phyloP scores from a whole-genome alignment of 23 red algal genomes.

The Rhodosorus marinus region DNA sequence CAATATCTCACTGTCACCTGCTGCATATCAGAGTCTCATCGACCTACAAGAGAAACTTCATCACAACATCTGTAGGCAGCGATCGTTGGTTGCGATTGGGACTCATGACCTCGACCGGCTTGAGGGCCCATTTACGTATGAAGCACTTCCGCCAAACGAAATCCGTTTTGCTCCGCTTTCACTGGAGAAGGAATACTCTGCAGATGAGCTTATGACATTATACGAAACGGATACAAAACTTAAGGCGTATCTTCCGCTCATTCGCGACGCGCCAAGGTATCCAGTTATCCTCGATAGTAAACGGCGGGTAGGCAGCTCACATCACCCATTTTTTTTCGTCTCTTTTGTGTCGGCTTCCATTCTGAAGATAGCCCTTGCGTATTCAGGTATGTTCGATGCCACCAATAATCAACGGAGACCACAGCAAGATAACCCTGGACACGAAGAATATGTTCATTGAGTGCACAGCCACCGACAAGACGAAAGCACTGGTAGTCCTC shows the following conservation, averaged over 20 bases:
- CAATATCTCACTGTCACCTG: constrained; percentile 25
- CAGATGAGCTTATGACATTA: constrained; percentile 40
- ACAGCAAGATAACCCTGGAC: constrained; percentile 50
- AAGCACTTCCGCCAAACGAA: constrained; percentile 29
- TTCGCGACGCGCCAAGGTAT: constrained; percentile 30
- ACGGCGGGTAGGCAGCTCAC: no score
- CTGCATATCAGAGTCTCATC: constrained; percentile 77
- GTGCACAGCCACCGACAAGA: constrained; percentile 86
- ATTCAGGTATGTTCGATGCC: constrained; percentile 93
- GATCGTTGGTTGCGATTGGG: constrained; percentile 87
- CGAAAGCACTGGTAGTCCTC: constrained; percentile 62
- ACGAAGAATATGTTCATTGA: constrained; percentile 95
- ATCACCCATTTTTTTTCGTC: no score
- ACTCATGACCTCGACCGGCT: constrained; percentile 91
- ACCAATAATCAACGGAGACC: constrained; percentile 96
- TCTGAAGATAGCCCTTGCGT: no score
- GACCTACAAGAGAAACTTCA: constrained; percentile 95
- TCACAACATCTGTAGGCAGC: constrained; percentile 78
- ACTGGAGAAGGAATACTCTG: constrained; percentile 31
- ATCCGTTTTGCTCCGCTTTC: constrained; percentile 62
- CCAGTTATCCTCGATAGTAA: constrained; percentile 64
- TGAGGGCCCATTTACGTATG: constrained; percentile 44
- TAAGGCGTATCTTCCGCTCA: constrained; percentile 72
- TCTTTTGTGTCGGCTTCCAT: no score
- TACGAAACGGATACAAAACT: constrained; percentile 65